These are phyloP conservation scores for Telopea speciosissima DNA, from an alignment of 177 flowering plant species.

Conservation along the genomic window DNA sequence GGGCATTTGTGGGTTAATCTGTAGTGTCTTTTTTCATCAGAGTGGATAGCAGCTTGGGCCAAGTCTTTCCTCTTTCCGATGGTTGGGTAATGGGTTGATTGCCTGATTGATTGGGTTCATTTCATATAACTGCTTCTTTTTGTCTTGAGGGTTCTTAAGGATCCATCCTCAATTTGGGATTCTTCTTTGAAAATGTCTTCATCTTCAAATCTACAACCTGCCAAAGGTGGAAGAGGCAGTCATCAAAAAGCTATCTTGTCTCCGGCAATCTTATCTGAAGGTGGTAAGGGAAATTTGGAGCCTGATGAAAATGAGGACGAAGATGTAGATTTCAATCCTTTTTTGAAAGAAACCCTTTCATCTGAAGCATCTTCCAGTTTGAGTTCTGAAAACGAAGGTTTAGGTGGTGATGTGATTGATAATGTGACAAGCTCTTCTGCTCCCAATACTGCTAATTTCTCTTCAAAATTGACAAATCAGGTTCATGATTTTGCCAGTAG, in stretches of 20 bases:
- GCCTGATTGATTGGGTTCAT: too few relatives aligned
- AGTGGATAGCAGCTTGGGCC: too few relatives aligned
- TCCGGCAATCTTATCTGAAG: neutral
- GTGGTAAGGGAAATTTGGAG: conserved; percentile 11
- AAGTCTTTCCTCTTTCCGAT: too few relatives aligned
- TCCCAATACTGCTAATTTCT: conserved; percentile 12
- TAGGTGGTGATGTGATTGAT: conserved; percentile 33
- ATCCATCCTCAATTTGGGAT: neutral
- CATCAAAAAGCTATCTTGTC: neutral
- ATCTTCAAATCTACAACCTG: neutral
- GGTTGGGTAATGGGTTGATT: too few relatives aligned
- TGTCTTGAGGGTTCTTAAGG: neutral
- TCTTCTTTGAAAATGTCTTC: conserved; percentile 1
- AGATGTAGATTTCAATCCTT: conserved; percentile 81
- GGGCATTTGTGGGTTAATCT: too few relatives aligned
- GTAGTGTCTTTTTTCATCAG: too few relatives aligned
- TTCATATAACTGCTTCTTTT: neutral
- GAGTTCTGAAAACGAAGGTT: conserved; percentile 74
- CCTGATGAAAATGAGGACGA: conserved; percentile 44
- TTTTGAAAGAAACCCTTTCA: conserved; percentile 45
- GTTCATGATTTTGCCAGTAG: conserved; percentile 18
- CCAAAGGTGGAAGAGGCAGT: conserved; percentile 1
- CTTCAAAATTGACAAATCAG: conserved; percentile 5
- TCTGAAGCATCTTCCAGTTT: conserved; percentile 84
- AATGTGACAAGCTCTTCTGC: conserved; percentile 15